Conservation (phyloP, 2,329 filamentous ascomycete species). For the Madurella mycetomatis region DNA sequence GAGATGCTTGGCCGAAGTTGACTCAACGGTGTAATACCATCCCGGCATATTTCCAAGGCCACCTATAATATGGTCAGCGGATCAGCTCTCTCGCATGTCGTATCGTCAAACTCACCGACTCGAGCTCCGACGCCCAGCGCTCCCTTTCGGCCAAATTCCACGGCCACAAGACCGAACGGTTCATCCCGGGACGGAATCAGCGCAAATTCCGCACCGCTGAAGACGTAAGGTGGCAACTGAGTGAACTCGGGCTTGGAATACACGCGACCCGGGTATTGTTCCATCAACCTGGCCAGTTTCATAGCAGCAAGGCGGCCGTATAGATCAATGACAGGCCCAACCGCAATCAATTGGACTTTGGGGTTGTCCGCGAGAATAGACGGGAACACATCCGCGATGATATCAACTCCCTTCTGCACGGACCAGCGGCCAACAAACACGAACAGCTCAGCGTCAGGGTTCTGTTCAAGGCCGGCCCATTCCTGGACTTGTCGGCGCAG, state of each 20-base stretch:
- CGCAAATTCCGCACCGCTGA: conserved; percentile 64
- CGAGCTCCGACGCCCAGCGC: conserved; percentile 61
- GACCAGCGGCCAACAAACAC: conserved; percentile 67
- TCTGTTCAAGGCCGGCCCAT: conserved; percentile 59
- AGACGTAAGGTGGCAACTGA: conserved; percentile 58
- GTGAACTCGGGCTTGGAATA: conserved; percentile 65
- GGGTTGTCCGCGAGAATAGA: conserved; percentile 54
- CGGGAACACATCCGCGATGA: conserved; percentile 64
- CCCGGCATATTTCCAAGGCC: conserved; percentile 65
- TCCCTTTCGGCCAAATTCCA: conserved; percentile 64
- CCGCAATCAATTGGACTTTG: conserved; percentile 56
- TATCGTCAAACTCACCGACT: conserved; percentile 37
- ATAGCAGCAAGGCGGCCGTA: conserved; percentile 63
- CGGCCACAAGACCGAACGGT: conserved; percentile 63
- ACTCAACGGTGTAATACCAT: conserved; percentile 66
- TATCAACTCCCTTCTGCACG: conserved; percentile 63
- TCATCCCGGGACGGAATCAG: conserved; percentile 64
- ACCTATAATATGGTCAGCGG: conserved; percentile 27
- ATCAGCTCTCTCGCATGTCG: background rate
- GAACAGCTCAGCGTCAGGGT: conserved; percentile 58
- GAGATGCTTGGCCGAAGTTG: conserved; percentile 56
- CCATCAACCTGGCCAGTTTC: conserved; percentile 59
- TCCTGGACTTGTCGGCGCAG: conserved; percentile 59
- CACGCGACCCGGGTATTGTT: conserved; percentile 59
- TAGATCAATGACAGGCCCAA: conserved; percentile 62